Conservation (phyloP, 306 rosid species). For the Lathyrus oleraceus region DNA sequence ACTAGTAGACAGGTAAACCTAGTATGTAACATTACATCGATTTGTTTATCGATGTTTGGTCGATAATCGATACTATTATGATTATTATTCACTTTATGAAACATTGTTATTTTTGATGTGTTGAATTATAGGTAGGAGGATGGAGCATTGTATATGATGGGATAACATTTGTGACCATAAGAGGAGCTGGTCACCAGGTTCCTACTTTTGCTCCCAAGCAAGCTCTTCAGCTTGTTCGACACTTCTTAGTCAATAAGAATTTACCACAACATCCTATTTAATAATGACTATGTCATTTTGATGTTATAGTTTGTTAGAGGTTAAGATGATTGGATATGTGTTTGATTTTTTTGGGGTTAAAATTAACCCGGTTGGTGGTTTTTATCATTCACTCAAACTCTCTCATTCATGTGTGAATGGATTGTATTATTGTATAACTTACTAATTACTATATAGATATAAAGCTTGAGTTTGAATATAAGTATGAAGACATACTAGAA, state of each 20-base stretch:
- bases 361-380: neutral
- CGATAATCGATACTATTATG: neutral
- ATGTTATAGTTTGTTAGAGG: neutral
- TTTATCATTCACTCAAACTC: neutral
- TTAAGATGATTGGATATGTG: neutral
- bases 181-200: conserved; percentile 67
- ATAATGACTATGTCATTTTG: neutral
- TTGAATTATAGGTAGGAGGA: conserved; percentile 46
- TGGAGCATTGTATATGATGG: conserved; percentile 45
- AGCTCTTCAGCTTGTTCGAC: conserved; percentile 50
- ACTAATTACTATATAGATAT: neutral
- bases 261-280: conserved; percentile 44
- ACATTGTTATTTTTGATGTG: neutral
- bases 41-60: neutral
- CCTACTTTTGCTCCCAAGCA: conserved; percentile 51
- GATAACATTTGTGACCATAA: conserved; percentile 46
- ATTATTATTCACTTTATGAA: neutral
- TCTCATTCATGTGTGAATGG: neutral
- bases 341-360: conserved; percentile 1
- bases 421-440: neutral
- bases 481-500: no score
- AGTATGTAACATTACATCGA: neutral
- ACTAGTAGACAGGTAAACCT: conserved; percentile 42
- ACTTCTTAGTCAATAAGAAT: conserved; percentile 46
- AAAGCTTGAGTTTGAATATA: neutral